A percentile compares a stretch with the other conserved stretches of the same genome.
phyloP scores from a whole-genome alignment of 805 yeast species.

The Peterozyma xylosa region DNA sequence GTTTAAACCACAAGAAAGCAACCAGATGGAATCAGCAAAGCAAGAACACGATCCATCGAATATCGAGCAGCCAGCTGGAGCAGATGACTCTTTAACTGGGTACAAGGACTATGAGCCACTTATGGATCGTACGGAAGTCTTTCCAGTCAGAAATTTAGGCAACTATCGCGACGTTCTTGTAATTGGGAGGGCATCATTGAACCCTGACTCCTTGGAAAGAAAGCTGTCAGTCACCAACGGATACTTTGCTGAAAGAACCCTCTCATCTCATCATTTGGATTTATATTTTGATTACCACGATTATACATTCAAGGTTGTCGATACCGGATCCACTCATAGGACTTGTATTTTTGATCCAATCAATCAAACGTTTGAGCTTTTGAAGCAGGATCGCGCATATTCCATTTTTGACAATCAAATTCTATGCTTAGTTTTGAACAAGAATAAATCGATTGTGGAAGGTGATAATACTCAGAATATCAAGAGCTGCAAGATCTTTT shows the following conservation, averaged over 20 bases:
- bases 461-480: neutral
- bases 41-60: too few species aligned
- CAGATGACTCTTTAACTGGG: too few species aligned
- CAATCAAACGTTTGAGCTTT: neutral
- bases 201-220: neutral
- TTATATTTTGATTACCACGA: neutral
- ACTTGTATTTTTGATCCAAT: neutral
- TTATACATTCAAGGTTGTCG: neutral
- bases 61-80: too few species aligned
- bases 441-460: neutral
- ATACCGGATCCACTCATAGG: constrained; percentile 2
- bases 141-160: neutral
- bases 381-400: neutral
- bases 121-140: neutral
- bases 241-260: constrained; percentile 3
- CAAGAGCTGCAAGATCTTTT: neutral
- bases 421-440: constrained; percentile 2
- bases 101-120: neutral
- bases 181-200: constrained; percentile 3
- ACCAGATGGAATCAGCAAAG: too few species aligned
- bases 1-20: too few species aligned
- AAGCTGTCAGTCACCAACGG: neutral
- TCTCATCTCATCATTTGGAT: constrained; percentile 4
- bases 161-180: neutral
- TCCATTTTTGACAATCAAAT: neutral